Percentiles rank a stretch among this genome's conserved stretches.
These are phyloP conservation scores for Furcasterigmium sp. DNA, from an alignment of 2,329 filamentous ascomycete species.

Conservation along the genomic window DNA sequence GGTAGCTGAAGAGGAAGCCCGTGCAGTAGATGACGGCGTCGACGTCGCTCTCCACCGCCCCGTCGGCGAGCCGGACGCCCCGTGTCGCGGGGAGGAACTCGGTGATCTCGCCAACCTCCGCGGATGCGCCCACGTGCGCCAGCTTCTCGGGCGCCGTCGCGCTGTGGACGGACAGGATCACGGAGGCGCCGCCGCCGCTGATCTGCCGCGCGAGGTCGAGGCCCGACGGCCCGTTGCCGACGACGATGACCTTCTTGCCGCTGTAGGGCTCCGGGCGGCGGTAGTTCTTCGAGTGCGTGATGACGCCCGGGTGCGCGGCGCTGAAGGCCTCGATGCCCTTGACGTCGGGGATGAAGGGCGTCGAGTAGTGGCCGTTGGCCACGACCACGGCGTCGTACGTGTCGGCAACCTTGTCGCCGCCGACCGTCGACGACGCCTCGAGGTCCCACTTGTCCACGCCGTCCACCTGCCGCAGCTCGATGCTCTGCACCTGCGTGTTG, in stretches of 20 bases:
- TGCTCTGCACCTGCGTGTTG: constrained; percentile 61
- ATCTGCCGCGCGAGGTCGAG: constrained; percentile 80
- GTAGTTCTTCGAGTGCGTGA: constrained; percentile 78
- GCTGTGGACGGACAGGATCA: constrained; percentile 59
- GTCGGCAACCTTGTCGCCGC: constrained; percentile 30
- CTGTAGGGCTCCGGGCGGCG: constrained; percentile 58
- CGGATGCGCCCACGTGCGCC: constrained; percentile 34
- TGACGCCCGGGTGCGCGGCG: constrained; percentile 48
- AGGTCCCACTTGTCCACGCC: constrained; percentile 56
- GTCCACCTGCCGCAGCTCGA: constrained; percentile 29
- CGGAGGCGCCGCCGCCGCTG: constrained; percentile 50
- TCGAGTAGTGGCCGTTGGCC: constrained; percentile 70
- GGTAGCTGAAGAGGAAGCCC: constrained; percentile 74
- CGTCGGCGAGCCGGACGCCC: constrained; percentile 61
- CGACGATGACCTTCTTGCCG: constrained; percentile 71
- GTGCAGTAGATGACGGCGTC: constrained; percentile 75
- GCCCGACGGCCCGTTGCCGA: constrained; percentile 81
- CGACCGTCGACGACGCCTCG: constrained; percentile 44
- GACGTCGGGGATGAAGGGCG: constrained; percentile 62
- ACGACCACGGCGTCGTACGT: constrained; percentile 71
- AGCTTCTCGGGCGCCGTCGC: constrained; percentile 42
- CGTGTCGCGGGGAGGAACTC: constrained; percentile 48
- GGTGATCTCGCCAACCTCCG: constrained; percentile 53
- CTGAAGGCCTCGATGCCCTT: constrained; percentile 56
- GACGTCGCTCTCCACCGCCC: constrained; percentile 53